Base-by-base conservation (phyloP, 2,329 filamentous ascomycete species). In the Epichloe bromicola region DNA sequence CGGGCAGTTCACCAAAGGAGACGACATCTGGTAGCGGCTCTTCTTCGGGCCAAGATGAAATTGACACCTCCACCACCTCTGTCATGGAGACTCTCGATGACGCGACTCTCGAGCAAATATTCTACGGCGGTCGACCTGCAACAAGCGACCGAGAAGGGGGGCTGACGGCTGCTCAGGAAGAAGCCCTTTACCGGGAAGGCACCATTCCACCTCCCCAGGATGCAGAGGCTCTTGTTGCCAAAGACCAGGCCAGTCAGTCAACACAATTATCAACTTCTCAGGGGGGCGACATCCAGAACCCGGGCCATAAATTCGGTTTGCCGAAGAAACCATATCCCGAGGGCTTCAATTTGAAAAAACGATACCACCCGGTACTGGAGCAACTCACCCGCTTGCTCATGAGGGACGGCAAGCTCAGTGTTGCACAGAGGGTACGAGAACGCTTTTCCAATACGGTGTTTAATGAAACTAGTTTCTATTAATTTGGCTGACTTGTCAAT, bases 381-480 rank as follows among this genome's bases (percentile, higher is more conserved):
- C 93, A 96, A 71, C 76, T 97, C 60, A 95, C 89, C 17, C 90
- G 89, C 65, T 74, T 95, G 59, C 70, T 98, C 56, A 98, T 97
- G 91, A 75, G 76, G 60, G 80, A 97, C 68, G 93, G 93, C 59
- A 94, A 96, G 74, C 80, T 95, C 65, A 85, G 85, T 63, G 78
- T 80, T 66, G 93, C 93, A n/a, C 88, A 98, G 68, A 82, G 83
- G 72, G 89, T 95, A 75, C 5, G 33, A 43, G 26, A 34, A 12
- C 38, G 20, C 14, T 46, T 38, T 14, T 15, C 3, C 11, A 30
- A 30, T 11, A 30, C 26, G 8, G 26, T 30, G 26, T 30, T 30
- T 2, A 11, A 30, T 11, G 26, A 30, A 30, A 4, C 26, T 11
- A 10, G 0, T 42, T 43, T 41, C 19, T 17, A 0, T 37, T 14